phyloP scores from a whole-genome alignment of 208 protist genomes.

The Acanthamoeba quina region DNA sequence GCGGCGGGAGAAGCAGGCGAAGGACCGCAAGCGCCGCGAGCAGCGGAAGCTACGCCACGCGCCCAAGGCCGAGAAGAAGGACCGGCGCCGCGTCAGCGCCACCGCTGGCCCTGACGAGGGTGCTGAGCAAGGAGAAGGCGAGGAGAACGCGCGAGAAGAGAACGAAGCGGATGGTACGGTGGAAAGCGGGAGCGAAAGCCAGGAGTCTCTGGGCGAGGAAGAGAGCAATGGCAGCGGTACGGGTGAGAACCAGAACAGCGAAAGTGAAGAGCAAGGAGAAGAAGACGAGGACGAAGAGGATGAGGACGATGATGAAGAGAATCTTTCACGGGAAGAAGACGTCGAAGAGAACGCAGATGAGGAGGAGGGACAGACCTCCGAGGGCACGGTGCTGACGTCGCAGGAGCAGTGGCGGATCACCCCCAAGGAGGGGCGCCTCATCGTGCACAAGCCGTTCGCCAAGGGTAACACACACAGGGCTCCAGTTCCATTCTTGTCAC shows the following conservation, averaged over 20 bases:
- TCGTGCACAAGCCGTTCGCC: slow-evolving; percentile 67
- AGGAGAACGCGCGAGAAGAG: not conserved
- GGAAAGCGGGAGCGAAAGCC: not conserved
- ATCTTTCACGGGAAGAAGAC: not conserved
- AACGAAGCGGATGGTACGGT: not conserved
- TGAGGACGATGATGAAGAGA: not conserved
- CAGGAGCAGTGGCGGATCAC: slow-evolving; percentile 2
- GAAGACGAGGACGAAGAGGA: not conserved
- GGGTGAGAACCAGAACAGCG: not conserved
- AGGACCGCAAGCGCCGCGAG: not conserved
- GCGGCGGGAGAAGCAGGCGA: not conserved
- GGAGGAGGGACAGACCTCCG: not conserved
- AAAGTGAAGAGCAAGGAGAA: not conserved
- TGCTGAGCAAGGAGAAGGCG: not conserved
- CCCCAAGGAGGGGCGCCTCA: not conserved
- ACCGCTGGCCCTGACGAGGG: not conserved
- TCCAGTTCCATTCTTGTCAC: too few species aligned
- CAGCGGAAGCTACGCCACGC: not conserved
- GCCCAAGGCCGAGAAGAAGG: slow-evolving; percentile 32
- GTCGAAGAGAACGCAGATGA: slow-evolving; percentile 39
- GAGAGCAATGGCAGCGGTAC: not conserved
- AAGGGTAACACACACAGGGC: not conserved
- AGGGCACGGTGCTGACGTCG: slow-evolving; percentile 3
- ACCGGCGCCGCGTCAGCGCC: not conserved
- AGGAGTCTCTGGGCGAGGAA: not conserved